phyloP scores from a whole-genome alignment of 1,284 basidiomycete species.

The Apiotrichum siamense region DNA sequence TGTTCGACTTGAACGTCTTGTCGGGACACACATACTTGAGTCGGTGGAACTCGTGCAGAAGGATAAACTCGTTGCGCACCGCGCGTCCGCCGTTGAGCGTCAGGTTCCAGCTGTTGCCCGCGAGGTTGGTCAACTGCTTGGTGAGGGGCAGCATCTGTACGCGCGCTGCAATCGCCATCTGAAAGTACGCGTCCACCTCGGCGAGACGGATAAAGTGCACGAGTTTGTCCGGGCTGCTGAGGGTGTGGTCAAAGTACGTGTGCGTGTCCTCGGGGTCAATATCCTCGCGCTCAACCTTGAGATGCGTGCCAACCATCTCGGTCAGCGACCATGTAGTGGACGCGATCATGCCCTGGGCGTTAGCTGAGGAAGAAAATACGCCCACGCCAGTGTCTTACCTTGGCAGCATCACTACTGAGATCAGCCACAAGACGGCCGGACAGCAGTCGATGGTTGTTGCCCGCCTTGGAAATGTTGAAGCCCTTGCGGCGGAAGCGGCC shows the following conservation, averaged over 20 bases:
- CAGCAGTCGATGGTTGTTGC: conserved; percentile 75
- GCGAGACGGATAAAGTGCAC: conserved; percentile 86
- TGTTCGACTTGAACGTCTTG: conserved; percentile 66
- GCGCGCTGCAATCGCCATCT: conserved; percentile 88
- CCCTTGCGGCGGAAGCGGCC: conserved; percentile 82
- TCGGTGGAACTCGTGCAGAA: conserved; percentile 94
- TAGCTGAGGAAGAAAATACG: not conserved
- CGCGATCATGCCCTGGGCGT: conserved; percentile 74
- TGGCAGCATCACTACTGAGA: conserved; percentile 87
- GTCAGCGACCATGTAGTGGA: conserved; percentile 97
- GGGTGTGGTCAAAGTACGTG: conserved; percentile 78
- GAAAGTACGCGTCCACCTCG: conserved; percentile 89
- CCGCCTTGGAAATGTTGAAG: conserved; percentile 66
- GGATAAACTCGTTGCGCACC: conserved; percentile 97
- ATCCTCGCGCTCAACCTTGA: conserved; percentile 78
- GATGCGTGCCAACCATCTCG: conserved; percentile 89
- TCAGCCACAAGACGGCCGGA: conserved; percentile 86
- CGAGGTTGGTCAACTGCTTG: conserved; percentile 91
- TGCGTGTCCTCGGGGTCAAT: conserved; percentile 95
- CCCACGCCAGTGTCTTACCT: too few relatives aligned
- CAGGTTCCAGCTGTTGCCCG: conserved; percentile 97
- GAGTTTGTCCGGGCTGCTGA: conserved; percentile 70
- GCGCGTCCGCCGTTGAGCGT: conserved; percentile 93
- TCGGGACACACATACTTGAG: conserved; percentile 96
- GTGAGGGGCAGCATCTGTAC: conserved; percentile 87